Conservation (phyloP, 2,329 filamentous ascomycete genomes). For the Ceratocystis huliohia region DNA sequence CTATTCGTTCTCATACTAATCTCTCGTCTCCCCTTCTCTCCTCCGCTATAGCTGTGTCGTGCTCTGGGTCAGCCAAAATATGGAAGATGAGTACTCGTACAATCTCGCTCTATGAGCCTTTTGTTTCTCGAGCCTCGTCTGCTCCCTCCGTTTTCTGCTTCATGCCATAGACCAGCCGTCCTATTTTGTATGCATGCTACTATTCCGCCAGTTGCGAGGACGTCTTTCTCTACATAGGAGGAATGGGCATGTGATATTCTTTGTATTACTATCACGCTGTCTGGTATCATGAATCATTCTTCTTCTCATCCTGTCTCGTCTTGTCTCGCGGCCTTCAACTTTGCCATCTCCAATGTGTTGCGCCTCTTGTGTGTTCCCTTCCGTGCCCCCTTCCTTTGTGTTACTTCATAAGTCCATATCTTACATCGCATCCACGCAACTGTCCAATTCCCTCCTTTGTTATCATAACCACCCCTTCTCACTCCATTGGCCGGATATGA, state of each 20-base stretch:
- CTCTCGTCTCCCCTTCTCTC: not conserved
- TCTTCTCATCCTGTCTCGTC: not conserved
- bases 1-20: not conserved
- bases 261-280: conserved; percentile 9
- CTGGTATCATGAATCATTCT: conserved; percentile 8
- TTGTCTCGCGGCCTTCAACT: too few species aligned
- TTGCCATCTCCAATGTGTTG: too few species aligned
- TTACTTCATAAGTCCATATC: not conserved
- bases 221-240: too few species aligned
- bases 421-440: not conserved
- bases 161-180: not conserved
- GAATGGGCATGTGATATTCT: conserved; percentile 8
- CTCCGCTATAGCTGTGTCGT: conserved; percentile 41
- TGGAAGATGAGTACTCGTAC: conserved; percentile 60
- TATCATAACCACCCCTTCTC: not conserved
- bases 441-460: not conserved
- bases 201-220: not conserved
- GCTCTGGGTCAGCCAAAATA: conserved; percentile 58
- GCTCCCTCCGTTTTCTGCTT: not conserved
- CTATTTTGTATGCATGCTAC: not conserved
- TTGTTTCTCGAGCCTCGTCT: not conserved
- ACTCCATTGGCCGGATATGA: conserved; percentile 13
- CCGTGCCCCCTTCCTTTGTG: not conserved
- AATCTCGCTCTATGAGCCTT: conserved; percentile 44
- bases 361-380: too few species aligned